phyloP scores from a whole-genome alignment of 2,329 filamentous ascomycete species.

The Exophiala aquamarina region DNA sequence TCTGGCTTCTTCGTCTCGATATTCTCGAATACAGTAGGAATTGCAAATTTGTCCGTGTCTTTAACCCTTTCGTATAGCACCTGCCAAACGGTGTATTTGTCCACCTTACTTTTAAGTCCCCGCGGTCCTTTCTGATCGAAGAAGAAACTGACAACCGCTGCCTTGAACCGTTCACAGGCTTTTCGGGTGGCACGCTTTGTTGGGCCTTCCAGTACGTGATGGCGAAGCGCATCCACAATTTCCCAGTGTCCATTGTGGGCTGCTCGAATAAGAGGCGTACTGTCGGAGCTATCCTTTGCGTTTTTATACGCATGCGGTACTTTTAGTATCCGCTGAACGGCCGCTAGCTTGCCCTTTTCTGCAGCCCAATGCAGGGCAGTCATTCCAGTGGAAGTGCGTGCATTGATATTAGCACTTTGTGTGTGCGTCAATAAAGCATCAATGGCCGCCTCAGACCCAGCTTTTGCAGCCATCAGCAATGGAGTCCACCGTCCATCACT shows the following conservation, averaged over 20 bases:
- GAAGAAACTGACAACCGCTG: conserved; percentile 54
- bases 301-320: conserved; percentile 11
- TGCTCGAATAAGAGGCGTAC: conserved; percentile 41
- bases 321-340: conserved; percentile 29
- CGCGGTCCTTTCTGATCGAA: conserved; percentile 21
- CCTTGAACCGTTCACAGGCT: conserved; percentile 51
- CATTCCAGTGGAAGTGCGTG: conserved; percentile 34
- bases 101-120: conserved; percentile 33
- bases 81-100: conserved; percentile 52
- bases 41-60: conserved; percentile 45
- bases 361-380: conserved; percentile 42
- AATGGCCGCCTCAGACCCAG: conserved; percentile 47
- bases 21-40: conserved; percentile 48
- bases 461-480: conserved; percentile 54
- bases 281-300: conserved; percentile 43
- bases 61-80: conserved; percentile 52
- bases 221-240: conserved; percentile 32
- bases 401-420: conserved; percentile 36
- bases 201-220: conserved; percentile 39
- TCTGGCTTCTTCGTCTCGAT: conserved; percentile 41
- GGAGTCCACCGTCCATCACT: conserved; percentile 52
- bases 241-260: conserved; percentile 40
- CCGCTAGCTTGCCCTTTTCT: conserved; percentile 38
- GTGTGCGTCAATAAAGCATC: conserved; percentile 41
- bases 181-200: conserved; percentile 40